Base-by-base conservation (phyloP, 176 grass and related monocot species). In the Cenchrus purpureus region DNA sequence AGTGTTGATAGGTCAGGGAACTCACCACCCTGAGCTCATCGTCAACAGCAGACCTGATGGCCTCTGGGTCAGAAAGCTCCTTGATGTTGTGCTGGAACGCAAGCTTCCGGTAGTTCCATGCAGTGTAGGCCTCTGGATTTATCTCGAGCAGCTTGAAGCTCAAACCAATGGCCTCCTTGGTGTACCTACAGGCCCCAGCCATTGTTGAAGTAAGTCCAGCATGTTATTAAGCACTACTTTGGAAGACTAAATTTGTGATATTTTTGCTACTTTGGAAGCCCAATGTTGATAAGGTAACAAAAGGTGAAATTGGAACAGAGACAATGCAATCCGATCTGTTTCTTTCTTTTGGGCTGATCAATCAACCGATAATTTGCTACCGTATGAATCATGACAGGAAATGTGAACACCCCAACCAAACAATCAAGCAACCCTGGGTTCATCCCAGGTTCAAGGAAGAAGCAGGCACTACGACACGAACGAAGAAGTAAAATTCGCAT, bases 101-200 rank as follows among this genome's bases (percentile, higher is more conserved):
- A 50, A 95, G 93, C 86, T 98, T 98, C 53, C 96, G 79, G 67
- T 95, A 95, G 86, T 98, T 98, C 96, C 96, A 95, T 8, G 85
- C 89, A 3, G 89, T 95, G 78, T 94, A 94, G n/a, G 92, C 65
- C 63, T 98, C 96, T 46, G 96, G 96, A 53, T 98, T 98, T 67
- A 98, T 87, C 88, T 92, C 96, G 6, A 98, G 87, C 57, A 98
- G 88, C 86, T 95, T 98, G 20, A 92, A 94, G 83, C 91, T 92
- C 37, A 91, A 64, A 17, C 83, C 82, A 29, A 98, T 62, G 5
- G 96, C 96, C 77, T 95, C 96, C 49, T 92, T 90, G 14, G 91
- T 95, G 85, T 92, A 95, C 76, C 96, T 98, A 44, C 29, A 65
- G 5, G 6, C 65, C 60, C 12, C 55, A 56, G 1, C 0, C 20